These are phyloP conservation scores for Fusarium anthophilum DNA, from an alignment of 2,329 filamentous ascomycete species.

Conservation along the genomic window DNA sequence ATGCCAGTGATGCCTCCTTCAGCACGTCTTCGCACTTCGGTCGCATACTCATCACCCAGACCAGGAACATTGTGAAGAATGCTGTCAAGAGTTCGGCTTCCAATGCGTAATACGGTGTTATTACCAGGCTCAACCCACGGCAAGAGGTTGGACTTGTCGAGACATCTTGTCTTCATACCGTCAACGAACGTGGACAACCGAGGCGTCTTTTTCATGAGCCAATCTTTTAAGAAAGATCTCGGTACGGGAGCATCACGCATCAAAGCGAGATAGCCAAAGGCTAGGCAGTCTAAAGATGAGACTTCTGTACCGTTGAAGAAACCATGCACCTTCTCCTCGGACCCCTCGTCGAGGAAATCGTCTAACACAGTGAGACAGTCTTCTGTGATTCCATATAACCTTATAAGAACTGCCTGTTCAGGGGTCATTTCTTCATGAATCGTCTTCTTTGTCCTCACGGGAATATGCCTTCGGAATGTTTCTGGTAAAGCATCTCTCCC, in stretches of 20 bases:
- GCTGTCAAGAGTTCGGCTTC: constrained; percentile 47
- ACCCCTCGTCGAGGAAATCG: constrained; percentile 54
- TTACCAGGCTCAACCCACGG: constrained; percentile 42
- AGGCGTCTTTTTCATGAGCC: constrained; percentile 48
- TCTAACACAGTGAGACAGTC: constrained; percentile 78
- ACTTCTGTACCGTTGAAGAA: constrained; percentile 44
- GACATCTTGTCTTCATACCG: constrained; percentile 39
- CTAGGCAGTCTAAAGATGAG: constrained; percentile 75
- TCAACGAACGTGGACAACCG: constrained; percentile 47
- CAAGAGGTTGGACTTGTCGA: constrained; percentile 35
- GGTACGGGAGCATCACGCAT: constrained; percentile 66
- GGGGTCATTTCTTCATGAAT: constrained; percentile 72
- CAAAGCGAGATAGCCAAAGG: constrained; percentile 80
- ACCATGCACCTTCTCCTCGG: constrained; percentile 40
- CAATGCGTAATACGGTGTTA: constrained; percentile 37
- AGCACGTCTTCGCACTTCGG: constrained; percentile 50
- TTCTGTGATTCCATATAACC: constrained; percentile 75
- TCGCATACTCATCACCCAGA: constrained; percentile 49
- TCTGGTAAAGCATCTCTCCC: constrained; percentile 52
- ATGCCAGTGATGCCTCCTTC: constrained; percentile 47
- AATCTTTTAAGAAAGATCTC: constrained; percentile 53
- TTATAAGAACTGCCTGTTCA: constrained; percentile 77
- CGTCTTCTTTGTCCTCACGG: constrained; percentile 60
- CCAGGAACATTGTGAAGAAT: constrained; percentile 49
- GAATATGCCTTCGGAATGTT: constrained; percentile 52